Percentiles rank a stretch among this genome's conserved stretches.
These are phyloP conservation scores for Cladosporium cucumerinum DNA, from an alignment of 2,329 filamentous ascomycete species.

Conservation along the genomic window DNA sequence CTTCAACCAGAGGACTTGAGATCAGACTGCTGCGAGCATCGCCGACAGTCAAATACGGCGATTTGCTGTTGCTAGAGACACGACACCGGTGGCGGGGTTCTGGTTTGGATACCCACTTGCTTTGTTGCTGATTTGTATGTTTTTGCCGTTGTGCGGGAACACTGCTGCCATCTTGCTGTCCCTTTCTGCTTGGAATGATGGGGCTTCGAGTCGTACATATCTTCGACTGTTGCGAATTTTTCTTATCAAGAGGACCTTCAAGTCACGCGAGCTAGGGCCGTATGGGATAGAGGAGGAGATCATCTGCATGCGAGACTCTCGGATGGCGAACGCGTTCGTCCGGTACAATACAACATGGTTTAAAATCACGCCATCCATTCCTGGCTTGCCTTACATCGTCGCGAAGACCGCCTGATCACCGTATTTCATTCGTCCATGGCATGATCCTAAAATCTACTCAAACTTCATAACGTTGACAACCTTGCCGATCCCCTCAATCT, in stretches of 20 bases:
- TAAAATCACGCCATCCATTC: neutral
- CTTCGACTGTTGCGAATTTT: neutral
- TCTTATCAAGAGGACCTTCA: neutral
- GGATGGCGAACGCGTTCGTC: neutral
- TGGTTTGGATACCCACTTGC: constrained; percentile 14
- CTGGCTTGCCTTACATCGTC: neutral
- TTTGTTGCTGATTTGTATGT: neutral
- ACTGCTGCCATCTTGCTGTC: neutral
- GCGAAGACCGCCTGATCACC: neutral
- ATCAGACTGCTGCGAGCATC: neutral
- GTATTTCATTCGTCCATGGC: neutral
- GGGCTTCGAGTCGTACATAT: neutral
- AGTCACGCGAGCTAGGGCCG: neutral
- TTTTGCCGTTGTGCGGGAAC: neutral
- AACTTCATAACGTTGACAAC: constrained; percentile 34
- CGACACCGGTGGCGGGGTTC: constrained; percentile 9
- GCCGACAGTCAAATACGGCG: neutral
- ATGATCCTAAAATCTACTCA: constrained; percentile 22
- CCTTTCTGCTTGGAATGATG: neutral
- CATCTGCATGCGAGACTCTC: constrained; percentile 3
- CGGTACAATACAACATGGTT: neutral
- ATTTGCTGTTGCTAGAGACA: neutral
- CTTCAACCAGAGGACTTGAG: constrained; percentile 29
- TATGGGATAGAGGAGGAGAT: constrained; percentile 1
- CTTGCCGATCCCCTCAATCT: constrained; percentile 35